Evolutionary conservation across 495 filamentous ascomycete genomes (phyloP).

Genomic region (Aspergillus coremiiformis): DNA sequence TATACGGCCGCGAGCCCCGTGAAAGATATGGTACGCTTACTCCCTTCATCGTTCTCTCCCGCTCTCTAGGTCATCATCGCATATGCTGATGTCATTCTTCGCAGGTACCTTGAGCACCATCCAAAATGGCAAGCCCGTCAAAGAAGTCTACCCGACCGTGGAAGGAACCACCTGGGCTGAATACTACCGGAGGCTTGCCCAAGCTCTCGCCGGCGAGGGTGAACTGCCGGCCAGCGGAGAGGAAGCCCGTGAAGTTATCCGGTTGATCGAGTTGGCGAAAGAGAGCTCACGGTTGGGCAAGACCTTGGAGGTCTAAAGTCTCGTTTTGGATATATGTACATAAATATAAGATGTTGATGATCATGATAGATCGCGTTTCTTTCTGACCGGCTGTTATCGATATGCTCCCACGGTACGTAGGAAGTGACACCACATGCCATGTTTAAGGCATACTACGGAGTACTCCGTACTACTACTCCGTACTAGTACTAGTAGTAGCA

Average conservation of each 20-base stretch:
- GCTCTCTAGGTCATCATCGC: neutral
- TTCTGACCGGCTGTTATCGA: neutral
- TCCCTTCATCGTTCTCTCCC: neutral
- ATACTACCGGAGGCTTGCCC: constrained; percentile 64
- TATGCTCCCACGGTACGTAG: no score
- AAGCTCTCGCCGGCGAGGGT: constrained; percentile 55
- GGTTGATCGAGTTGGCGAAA: constrained; percentile 63
- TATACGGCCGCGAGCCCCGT: constrained; percentile 60
- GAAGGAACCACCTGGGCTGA: constrained; percentile 63
- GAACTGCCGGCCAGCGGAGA: constrained; percentile 63
- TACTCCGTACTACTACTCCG: no score
- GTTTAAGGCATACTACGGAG: no score
- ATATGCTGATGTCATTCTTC: neutral
- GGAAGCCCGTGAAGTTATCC: constrained; percentile 64
- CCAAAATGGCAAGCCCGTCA: constrained; percentile 33
- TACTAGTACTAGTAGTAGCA: no score
- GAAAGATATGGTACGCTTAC: constrained; percentile 39
- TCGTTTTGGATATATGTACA: constrained; percentile 3
- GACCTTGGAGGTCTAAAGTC: constrained; percentile 46
- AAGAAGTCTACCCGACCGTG: constrained; percentile 49
- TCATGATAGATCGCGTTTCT: constrained; percentile 6
- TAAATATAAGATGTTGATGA: neutral
- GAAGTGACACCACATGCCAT: no score
- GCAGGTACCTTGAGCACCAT: constrained; percentile 39
- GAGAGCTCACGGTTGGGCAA: constrained; percentile 59